phyloP scores from a whole-genome alignment of 2,329 filamentous ascomycete genomes.

The Fusarium concolor region DNA sequence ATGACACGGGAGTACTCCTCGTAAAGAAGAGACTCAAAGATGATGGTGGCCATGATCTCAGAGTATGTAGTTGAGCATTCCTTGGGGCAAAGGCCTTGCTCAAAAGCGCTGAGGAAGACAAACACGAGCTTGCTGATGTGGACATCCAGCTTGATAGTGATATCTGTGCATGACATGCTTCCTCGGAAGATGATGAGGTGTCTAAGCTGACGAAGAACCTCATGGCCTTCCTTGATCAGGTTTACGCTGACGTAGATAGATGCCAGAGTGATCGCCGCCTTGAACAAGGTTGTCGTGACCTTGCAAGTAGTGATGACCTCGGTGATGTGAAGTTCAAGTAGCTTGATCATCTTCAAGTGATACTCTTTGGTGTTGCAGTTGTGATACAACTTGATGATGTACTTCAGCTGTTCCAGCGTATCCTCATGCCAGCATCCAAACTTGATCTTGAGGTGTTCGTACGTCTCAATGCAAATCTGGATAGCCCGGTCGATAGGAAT shows the following conservation, averaged over 20 bases:
- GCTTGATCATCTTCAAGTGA: conserved; percentile 50
- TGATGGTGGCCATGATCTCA: conserved; percentile 51
- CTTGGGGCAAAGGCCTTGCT: conserved; percentile 54
- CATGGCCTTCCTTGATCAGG: conserved; percentile 53
- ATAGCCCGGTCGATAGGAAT: conserved; percentile 53
- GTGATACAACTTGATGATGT: conserved; percentile 57
- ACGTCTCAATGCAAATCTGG: conserved; percentile 54
- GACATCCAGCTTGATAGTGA: conserved; percentile 53
- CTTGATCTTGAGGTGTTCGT: conserved; percentile 56
- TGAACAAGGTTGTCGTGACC: conserved; percentile 59
- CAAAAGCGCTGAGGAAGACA: conserved; percentile 59
- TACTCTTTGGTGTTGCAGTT: conserved; percentile 54
- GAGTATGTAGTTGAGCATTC: conserved; percentile 53
- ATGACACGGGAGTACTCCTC: conserved; percentile 44
- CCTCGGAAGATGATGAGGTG: conserved; percentile 59
- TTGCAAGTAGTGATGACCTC: conserved; percentile 54
- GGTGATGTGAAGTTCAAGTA: conserved; percentile 55
- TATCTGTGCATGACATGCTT: conserved; percentile 51
- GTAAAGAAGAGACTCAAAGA: conserved; percentile 42
- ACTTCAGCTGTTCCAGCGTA: conserved; percentile 57
- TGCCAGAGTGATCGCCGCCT: conserved; percentile 60
- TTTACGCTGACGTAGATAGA: conserved; percentile 58
- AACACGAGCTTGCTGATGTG: conserved; percentile 54
- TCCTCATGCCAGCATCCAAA: conserved; percentile 60
- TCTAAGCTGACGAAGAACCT: conserved; percentile 62